These are phyloP conservation scores for Wickerhamomyces bovis DNA, from an alignment of 805 yeast genomes.

Conservation along the genomic window DNA sequence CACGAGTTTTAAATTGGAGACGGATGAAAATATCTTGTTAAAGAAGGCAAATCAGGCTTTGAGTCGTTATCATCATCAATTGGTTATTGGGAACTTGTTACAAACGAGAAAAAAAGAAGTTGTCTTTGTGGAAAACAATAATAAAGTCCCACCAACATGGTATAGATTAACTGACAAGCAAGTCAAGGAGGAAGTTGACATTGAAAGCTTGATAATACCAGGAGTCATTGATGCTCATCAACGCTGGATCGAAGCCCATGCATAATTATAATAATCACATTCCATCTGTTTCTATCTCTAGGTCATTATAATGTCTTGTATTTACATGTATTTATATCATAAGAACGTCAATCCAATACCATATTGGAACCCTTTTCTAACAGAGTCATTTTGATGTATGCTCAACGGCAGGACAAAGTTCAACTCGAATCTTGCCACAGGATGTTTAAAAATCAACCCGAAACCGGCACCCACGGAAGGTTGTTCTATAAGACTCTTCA, in stretches of 20 bases:
- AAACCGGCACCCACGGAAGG: constrained; percentile 52
- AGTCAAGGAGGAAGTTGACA: constrained; percentile 41
- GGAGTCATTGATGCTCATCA: constrained; percentile 60
- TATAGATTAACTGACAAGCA: constrained; percentile 40
- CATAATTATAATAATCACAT: too few species aligned
- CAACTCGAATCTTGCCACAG: constrained; percentile 62
- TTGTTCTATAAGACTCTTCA: constrained; percentile 26
- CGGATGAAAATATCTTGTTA: constrained; percentile 67
- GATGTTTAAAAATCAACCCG: constrained; percentile 57
- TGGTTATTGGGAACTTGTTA: constrained; percentile 88
- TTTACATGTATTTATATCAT: constrained; percentile 22
- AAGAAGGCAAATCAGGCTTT: constrained; percentile 76
- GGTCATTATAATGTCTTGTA: too few species aligned
- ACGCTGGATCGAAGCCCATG: constrained; percentile 44
- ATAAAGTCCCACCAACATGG: constrained; percentile 37
- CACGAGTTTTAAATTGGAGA: constrained; percentile 88
- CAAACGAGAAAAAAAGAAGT: constrained; percentile 87
- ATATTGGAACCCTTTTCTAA: constrained; percentile 61
- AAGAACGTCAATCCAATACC: constrained; percentile 58
- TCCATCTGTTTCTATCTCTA: too few species aligned
- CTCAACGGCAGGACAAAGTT: constrained; percentile 58
- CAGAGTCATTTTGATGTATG: constrained; percentile 41
- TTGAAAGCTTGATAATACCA: constrained; percentile 80
- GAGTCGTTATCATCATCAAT: constrained; percentile 81
- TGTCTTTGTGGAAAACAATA: constrained; percentile 63